Conservation (phyloP, 2,329 filamentous ascomycete species). For the Cercospora beticola region DNA sequence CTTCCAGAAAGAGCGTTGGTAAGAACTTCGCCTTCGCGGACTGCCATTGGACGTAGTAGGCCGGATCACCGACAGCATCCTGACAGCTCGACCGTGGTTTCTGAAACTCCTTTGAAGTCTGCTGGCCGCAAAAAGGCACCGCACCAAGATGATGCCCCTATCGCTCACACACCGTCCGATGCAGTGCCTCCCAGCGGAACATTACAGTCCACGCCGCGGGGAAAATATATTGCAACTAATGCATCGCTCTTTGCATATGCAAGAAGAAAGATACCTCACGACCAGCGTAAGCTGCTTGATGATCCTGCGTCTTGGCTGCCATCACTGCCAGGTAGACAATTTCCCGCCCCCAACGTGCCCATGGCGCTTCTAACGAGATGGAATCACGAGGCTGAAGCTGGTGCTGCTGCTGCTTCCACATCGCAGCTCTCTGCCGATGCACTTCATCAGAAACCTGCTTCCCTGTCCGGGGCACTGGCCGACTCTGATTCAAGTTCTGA, state of each 20-base stretch:
- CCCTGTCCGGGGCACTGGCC: neutral
- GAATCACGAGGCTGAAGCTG: conserved; percentile 20
- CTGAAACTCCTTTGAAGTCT: neutral
- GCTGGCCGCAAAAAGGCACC: neutral
- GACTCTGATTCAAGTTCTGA: conserved; percentile 5
- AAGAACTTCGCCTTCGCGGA: neutral
- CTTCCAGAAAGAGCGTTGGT: neutral
- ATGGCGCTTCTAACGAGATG: conserved; percentile 36
- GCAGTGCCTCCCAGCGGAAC: neutral
- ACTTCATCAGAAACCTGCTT: neutral
- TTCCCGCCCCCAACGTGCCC: conserved; percentile 44
- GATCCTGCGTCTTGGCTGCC: conserved; percentile 44
- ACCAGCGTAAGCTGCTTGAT: conserved; percentile 54
- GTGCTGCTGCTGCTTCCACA: neutral
- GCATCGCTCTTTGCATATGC: conserved; percentile 21
- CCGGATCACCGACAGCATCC: neutral
- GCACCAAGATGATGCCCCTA: neutral
- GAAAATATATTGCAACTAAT: neutral
- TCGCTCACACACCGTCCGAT: neutral
- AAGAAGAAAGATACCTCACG: conserved; percentile 40
- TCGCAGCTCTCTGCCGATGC: neutral
- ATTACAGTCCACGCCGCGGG: neutral
- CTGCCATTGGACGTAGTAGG: too few relatives aligned
- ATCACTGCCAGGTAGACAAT: conserved; percentile 37
- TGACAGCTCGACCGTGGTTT: neutral